Conservation (phyloP, 495 filamentous ascomycete genomes). For the Tuber borchii region DNA sequence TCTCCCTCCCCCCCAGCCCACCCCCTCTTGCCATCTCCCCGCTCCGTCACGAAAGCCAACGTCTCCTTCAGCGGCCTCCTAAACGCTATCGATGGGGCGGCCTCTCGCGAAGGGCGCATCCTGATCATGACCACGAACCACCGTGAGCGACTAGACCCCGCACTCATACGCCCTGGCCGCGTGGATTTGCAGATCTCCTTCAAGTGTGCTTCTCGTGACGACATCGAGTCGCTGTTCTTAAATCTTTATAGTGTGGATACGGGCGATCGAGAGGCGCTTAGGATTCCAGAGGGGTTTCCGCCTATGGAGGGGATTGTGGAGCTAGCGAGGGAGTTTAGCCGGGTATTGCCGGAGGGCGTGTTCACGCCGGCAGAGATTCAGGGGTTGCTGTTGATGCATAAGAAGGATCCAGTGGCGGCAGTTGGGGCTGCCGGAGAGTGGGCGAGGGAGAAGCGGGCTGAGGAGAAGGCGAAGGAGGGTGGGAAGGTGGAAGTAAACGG, state of each 20-base stretch:
- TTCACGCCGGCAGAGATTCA: constrained; percentile 67
- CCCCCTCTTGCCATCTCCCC: neutral
- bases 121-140: constrained; percentile 81
- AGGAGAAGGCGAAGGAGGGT: constrained; percentile 43
- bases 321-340: constrained; percentile 47
- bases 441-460: constrained; percentile 48
- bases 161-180: constrained; percentile 66
- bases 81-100: constrained; percentile 75
- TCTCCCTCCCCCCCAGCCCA: neutral
- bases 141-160: constrained; percentile 64
- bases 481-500: neutral
- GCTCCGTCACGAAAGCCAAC: constrained; percentile 4
- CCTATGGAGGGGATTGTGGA: constrained; percentile 41
- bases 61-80: constrained; percentile 67
- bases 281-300: constrained; percentile 31
- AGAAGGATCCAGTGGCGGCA: constrained; percentile 55
- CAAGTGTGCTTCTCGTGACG: constrained; percentile 55
- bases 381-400: constrained; percentile 57
- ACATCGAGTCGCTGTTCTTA: constrained; percentile 62
- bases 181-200: constrained; percentile 68
- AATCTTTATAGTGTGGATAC: constrained; percentile 59
- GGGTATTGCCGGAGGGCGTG: constrained; percentile 46
- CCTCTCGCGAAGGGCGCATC: constrained; percentile 68
- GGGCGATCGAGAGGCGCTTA: constrained; percentile 18
- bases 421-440: constrained; percentile 52